phyloP scores from a whole-genome alignment of 768 basidiomycete species.

The Russula sp. region DNA sequence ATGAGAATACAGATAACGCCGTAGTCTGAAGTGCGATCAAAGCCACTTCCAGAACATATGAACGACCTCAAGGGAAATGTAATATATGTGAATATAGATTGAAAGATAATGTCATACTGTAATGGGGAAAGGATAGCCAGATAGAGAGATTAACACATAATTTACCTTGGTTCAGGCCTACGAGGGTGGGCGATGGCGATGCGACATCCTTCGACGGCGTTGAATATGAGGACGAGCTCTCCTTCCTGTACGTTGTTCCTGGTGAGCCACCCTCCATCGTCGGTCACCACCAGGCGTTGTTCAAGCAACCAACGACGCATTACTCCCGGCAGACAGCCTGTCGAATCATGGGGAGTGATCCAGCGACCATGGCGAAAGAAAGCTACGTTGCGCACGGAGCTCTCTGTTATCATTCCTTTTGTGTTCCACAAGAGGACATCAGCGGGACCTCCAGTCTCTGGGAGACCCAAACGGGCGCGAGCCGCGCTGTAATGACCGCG shows the following conservation, averaged over 20 bases:
- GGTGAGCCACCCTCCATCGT: slow-evolving; percentile 14
- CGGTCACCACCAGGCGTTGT: slow-evolving; percentile 50
- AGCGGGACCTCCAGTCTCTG: slow-evolving; percentile 23
- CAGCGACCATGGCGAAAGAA: slow-evolving; percentile 55
- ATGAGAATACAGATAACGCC: neutral
- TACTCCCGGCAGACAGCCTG: slow-evolving; percentile 73
- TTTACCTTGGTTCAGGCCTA: slow-evolving; percentile 3
- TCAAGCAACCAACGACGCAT: slow-evolving; percentile 67
- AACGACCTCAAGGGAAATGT: neutral
- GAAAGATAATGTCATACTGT: neutral
- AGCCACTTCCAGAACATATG: neutral
- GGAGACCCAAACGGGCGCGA: slow-evolving; percentile 51
- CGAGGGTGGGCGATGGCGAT: slow-evolving; percentile 38
- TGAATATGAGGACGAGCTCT: slow-evolving; percentile 67
- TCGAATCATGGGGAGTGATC: slow-evolving; percentile 59
- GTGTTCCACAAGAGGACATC: slow-evolving; percentile 69
- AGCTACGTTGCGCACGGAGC: slow-evolving; percentile 70
- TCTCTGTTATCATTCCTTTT: slow-evolving; percentile 53
- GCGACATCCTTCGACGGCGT: slow-evolving; percentile 68
- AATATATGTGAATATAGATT: neutral
- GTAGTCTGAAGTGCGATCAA: neutral
- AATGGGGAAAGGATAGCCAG: neutral
- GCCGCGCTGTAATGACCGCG: slow-evolving; percentile 60
- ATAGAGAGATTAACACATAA: neutral
- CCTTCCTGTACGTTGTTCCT: slow-evolving; percentile 44